Base-by-base conservation (phyloP, 768 basidiomycete genomes). In the Phaffia tasmanica region DNA sequence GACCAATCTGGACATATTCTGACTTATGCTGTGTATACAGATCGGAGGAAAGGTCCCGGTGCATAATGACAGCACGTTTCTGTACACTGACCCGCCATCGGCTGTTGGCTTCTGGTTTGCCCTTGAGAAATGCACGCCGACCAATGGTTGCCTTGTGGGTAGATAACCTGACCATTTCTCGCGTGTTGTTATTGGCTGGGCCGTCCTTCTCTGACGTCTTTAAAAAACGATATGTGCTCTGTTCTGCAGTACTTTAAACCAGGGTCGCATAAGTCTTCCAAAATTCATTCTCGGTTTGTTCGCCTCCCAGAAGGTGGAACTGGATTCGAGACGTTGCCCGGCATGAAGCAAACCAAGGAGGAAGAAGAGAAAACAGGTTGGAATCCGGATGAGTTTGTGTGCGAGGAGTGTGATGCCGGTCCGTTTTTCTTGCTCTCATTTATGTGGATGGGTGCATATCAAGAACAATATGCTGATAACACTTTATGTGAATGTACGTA, bases 81-180 rank as follows among this genome's bases (percentile, higher is more conserved):
- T 98, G 84, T 97, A 94, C 77, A 95, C 93, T 11, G 80, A 87
- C 50, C 95, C 95, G 15, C 88, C 88, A 0, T 85, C 84, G 11
- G 95, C 95, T 0, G 82, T 98, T 25, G 95, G 95, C 1, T 89
- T 93, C 74, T 99, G 95, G 95, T 88, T 98, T 66, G 89, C 94
- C 0, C 79, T 99, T 48, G 94, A 98, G 75, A 81, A 83, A 67
- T 95, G 92, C 75, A 92, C 91, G 6, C 67, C 73, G 25, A 46
- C 67, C 14, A 77, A 77, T 60, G 76, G 76, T 15, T 76, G 75
- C 68, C 62, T 77, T 19, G 74, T 75, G 46, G 56, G 72, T 71
- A n/a, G 21, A 19, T 29, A 3, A 8, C n/a, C 18, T 47, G 51
- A 7, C 30, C 32, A 4, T 23, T 35, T 42, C 14, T 63, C 8